Evolutionary conservation across 2,329 filamentous ascomycete species (phyloP).

Genomic region (Myriosclerotinia curreyana): DNA sequence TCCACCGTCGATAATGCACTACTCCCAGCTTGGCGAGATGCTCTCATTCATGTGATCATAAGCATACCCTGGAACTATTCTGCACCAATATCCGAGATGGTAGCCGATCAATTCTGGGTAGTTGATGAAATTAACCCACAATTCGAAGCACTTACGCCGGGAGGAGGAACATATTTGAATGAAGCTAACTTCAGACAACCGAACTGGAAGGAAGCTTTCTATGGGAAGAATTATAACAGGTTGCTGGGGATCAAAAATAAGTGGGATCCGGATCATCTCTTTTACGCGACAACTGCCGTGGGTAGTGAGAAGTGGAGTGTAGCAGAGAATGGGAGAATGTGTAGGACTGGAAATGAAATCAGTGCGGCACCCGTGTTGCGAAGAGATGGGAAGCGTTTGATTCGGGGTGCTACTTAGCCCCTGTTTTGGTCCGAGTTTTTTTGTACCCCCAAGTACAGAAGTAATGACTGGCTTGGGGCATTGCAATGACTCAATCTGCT

Average conservation of each 20-base stretch:
- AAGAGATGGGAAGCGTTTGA: background rate
- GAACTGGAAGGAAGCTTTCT: constrained; percentile 47
- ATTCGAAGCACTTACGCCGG: constrained; percentile 43
- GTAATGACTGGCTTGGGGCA: background rate
- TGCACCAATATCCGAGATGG: constrained; percentile 35
- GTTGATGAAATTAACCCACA: constrained; percentile 39
- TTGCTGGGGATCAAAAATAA: constrained; percentile 48
- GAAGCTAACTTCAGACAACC: constrained; percentile 49
- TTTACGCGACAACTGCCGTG: constrained; percentile 49
- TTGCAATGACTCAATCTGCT: background rate
- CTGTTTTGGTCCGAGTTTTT: no score
- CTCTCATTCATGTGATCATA: constrained; percentile 40
- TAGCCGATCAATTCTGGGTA: constrained; percentile 36
- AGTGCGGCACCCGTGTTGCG: background rate
- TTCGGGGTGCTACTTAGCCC: background rate
- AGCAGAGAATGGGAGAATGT: constrained; percentile 44
- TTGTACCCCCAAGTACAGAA: background rate
- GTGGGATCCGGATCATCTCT: constrained; percentile 48
- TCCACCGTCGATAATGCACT: constrained; percentile 40
- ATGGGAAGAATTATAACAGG: constrained; percentile 46
- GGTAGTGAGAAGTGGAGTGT: constrained; percentile 52
- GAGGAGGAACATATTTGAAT: constrained; percentile 49
- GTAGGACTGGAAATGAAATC: constrained; percentile 26
- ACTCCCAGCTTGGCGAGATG: constrained; percentile 44
- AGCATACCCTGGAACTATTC: constrained; percentile 40